Conservation (phyloP, 352 stramenopile genomes). For the Phytopythium oedochilum region DNA sequence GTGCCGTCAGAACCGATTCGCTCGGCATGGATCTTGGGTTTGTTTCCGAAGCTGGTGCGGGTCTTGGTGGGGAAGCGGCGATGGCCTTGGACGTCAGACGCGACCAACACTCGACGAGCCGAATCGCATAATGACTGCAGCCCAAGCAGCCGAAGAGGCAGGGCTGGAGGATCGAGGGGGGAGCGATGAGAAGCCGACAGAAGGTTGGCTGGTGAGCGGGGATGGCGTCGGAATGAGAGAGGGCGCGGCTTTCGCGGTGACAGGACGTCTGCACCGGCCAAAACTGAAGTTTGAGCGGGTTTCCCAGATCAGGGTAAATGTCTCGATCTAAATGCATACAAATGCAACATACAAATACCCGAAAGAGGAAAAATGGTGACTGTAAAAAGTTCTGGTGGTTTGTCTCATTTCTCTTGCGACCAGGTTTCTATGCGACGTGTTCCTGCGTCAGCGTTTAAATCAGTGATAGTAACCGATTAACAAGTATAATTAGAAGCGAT, state of each 20-base stretch:
- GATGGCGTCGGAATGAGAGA: neutral
- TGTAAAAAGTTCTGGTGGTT: slow-evolving; percentile 3
- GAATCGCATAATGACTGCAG: slow-evolving; percentile 4
- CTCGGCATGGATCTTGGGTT: neutral
- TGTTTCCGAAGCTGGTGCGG: too few relatives aligned
- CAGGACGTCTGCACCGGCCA: neutral
- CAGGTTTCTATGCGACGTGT: neutral
- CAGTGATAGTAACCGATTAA: neutral
- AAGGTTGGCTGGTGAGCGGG: neutral
- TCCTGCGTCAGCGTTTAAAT: neutral
- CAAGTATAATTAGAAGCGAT: neutral
- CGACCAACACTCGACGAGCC: slow-evolving; percentile 2
- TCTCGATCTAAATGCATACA: neutral
- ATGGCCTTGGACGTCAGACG: neutral
- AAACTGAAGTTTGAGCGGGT: neutral
- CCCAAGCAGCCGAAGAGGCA: neutral
- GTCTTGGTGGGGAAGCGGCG: neutral
- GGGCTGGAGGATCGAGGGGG: neutral
- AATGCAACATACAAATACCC: neutral
- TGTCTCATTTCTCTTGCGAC: slow-evolving; percentile 4
- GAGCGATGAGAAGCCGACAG: neutral
- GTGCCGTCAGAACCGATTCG: slow-evolving; percentile 5
- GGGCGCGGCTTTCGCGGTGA: neutral
- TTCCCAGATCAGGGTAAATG: neutral
- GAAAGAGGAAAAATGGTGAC: neutral